Base-by-base conservation (phyloP, 2,329 filamentous ascomycete species). In the Akanthomyces uredinophilus region DNA sequence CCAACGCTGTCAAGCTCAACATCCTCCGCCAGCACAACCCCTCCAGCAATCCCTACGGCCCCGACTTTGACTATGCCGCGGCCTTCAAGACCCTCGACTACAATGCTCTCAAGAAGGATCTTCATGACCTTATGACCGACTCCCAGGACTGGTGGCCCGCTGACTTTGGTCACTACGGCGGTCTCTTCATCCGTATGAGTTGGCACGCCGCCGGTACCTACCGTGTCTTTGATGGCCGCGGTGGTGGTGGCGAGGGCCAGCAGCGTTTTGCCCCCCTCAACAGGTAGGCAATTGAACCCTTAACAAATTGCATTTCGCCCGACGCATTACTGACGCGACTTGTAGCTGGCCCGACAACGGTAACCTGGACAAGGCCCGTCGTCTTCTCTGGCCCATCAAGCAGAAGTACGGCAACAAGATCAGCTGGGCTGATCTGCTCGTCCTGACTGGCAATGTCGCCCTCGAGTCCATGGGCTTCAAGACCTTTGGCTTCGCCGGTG, bases 381-480 rank as follows among this genome's bases (percentile, higher is more conserved):
- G 89, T 66, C 83, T 92, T 61, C 79, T 92, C 47, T 91, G 88
- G 87, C 89, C 89, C 62, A 86, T 92, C 78, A 92, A 92, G 84
- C 88, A 91, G 69, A 92, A 92, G 82, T 92, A 92, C 67, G 89
- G 89, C 73, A 86, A 85, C 81, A 91, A 90, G 80, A 89, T 92
- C 75, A 92, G 89, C 0, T 92, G 89, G 89, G 87, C 89, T 27
- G 89, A 92, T 71, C 76, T 92, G 63, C 73, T 88, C 54, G 80
- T 91, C 62, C 82, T 92, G 60, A 83, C 87, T 32, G 89, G 89
- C 66, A 92, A 92, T 72, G 88, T 92, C 18, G 88, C 89, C 52
- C 81, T 92, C 66, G 89, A 92, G 77, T 85, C 83, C 65, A 91
- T 91, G 87, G 89, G 87, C 64, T 83, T 89, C 77, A 83, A 86